Evolutionary conservation across 768 basidiomycete genomes (phyloP).

Genomic region (Rhodotorula diobovata): DNA sequence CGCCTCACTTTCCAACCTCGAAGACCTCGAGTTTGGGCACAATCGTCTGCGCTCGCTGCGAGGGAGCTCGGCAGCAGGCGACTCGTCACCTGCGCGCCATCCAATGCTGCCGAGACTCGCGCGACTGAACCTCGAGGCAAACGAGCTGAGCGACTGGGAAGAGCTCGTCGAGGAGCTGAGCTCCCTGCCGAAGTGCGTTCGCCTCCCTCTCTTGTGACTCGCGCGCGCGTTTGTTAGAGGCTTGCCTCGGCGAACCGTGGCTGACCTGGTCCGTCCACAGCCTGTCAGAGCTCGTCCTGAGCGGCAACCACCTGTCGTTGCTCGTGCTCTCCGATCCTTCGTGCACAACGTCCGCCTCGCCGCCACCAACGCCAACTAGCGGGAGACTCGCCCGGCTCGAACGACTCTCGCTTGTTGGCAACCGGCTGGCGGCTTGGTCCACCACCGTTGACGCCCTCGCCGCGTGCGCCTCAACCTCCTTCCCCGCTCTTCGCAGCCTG

Average conservation of each 20-base stretch:
- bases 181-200: slow-evolving; percentile 29
- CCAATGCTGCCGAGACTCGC: slow-evolving; percentile 47
- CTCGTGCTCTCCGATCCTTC: slow-evolving; percentile 53
- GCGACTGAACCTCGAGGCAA: slow-evolving; percentile 67
- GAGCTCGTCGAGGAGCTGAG: slow-evolving; percentile 20
- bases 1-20: slow-evolving; percentile 35
- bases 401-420: not conserved
- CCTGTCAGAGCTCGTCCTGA: slow-evolving; percentile 62
- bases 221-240: too few relatives aligned
- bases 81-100: not conserved
- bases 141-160: slow-evolving; percentile 59
- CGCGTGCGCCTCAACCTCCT: slow-evolving; percentile 50
- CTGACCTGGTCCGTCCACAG: slow-evolving; percentile 49
- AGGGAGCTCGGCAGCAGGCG: not conserved
- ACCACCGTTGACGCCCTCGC: too few relatives aligned
- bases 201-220: too few relatives aligned
- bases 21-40: slow-evolving; percentile 63
- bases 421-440: too few relatives aligned
- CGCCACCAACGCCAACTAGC: too few relatives aligned
- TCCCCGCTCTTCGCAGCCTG: not conserved
- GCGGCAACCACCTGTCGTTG: slow-evolving; percentile 57
- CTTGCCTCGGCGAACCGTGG: not conserved
- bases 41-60: slow-evolving; percentile 54
- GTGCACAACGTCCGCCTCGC: slow-evolving; percentile 59
- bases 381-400: too few relatives aligned